Conservation (phyloP, 2,329 filamentous ascomycete genomes). For the Penicillium thymicola region DNA sequence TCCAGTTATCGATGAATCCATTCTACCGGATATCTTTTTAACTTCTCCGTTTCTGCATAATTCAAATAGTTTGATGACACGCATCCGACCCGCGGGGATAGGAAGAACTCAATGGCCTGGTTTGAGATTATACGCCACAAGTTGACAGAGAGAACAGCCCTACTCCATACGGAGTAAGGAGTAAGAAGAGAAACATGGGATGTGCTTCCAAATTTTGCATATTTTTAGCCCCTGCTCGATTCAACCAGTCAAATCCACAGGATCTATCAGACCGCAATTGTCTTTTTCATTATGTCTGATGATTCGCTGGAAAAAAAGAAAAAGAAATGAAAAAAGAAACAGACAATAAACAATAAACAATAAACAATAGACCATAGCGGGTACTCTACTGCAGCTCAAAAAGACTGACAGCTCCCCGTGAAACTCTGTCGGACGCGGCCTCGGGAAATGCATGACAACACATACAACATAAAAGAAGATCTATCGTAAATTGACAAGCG, state of each 20-base stretch:
- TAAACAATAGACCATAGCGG: not conserved
- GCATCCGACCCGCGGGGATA: conserved; percentile 16
- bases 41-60: conserved; percentile 1
- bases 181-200: not conserved
- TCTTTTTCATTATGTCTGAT: not conserved
- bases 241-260: conserved; percentile 15
- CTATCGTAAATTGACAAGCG: conserved; percentile 1
- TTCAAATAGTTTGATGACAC: conserved; percentile 18
- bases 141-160: not conserved
- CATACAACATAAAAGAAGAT: not conserved
- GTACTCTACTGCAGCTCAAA: not conserved
- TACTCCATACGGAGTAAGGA: not conserved
- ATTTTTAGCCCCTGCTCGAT: not conserved
- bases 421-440: not conserved
- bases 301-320: conserved; percentile 11
- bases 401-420: conserved; percentile 4
- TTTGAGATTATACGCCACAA: conserved; percentile 19
- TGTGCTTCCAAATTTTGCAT: not conserved
- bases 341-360: not conserved
- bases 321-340: not conserved
- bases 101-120: conserved; percentile 10
- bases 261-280: conserved; percentile 22
- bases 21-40: not conserved
- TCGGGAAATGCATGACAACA: not conserved
- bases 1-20: not conserved